A percentile compares a stretch with the other conserved stretches of the same genome.
Evolutionary conservation across 176 grass and related monocot species (phyloP).

Genomic region (Olyra latifolia): DNA sequence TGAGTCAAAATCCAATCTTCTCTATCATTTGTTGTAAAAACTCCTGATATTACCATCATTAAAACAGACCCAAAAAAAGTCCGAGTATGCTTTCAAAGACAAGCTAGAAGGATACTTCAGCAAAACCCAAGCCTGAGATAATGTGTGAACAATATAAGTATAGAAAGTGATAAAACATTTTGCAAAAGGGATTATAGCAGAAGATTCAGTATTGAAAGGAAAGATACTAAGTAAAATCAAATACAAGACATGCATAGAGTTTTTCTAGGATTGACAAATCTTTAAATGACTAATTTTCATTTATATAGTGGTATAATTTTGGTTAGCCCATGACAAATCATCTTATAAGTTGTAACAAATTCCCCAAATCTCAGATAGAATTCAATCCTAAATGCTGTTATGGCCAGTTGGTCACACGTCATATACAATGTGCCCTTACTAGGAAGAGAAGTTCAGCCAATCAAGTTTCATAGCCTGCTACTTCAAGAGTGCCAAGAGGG

Average conservation of each 20-base stretch:
- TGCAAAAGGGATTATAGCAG: background rate
- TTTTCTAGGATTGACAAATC: conserved; percentile 4
- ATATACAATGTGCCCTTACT: background rate
- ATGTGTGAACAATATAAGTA: conserved; percentile 1
- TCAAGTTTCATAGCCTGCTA: background rate
- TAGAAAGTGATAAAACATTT: conserved; percentile 18
- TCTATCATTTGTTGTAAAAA: conserved; percentile 54
- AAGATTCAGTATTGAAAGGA: background rate
- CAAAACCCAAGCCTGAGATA: conserved; percentile 83
- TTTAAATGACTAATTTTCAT: background rate
- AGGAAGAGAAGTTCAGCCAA: background rate
- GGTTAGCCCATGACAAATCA: conserved; percentile 16
- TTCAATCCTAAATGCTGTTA: background rate
- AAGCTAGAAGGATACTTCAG: conserved; percentile 73
- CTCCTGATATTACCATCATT: conserved; percentile 74
- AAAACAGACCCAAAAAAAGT: conserved; percentile 80
- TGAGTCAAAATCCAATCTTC: conserved; percentile 73
- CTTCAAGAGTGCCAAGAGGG: background rate
- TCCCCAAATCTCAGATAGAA: background rate
- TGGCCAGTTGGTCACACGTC: background rate
- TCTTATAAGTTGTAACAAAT: background rate
- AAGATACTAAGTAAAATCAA: conserved; percentile 18
- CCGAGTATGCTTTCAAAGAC: conserved; percentile 77
- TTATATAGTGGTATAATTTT: background rate
- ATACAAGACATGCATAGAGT: background rate